Conservation (phyloP, 208 protist genomes). For the Wallacemonas sp. region DNA sequence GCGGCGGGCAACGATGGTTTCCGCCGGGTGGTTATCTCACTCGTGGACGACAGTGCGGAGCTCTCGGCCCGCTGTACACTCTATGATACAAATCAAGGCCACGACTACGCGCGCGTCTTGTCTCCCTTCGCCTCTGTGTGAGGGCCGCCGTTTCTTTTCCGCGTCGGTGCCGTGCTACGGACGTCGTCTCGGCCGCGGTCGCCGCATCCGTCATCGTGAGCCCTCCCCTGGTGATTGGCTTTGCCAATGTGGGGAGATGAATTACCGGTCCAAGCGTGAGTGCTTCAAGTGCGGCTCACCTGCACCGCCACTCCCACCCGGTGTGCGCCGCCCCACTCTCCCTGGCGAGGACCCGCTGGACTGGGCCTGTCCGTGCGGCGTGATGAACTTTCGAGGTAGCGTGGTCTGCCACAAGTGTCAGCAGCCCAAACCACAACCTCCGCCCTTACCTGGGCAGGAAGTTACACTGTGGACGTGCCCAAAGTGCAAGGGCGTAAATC, state of each 20-base stretch:
- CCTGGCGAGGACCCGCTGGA: conserved; percentile 89
- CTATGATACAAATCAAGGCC: too few species aligned
- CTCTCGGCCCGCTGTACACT: too few species aligned
- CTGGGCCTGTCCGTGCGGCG: conserved; percentile 90
- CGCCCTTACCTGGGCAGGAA: conserved; percentile 74
- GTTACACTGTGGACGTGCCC: conserved; percentile 85
- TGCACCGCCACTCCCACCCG: conserved; percentile 84
- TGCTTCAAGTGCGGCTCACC: conserved; percentile 91
- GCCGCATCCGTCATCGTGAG: conserved; percentile 57
- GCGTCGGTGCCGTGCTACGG: conserved; percentile 20
- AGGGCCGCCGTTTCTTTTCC: neutral
- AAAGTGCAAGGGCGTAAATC: conserved; percentile 81
- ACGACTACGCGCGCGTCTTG: too few species aligned
- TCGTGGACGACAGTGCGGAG: too few species aligned
- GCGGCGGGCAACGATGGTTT: too few species aligned
- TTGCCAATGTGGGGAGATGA: conserved; percentile 87
- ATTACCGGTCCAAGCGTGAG: conserved; percentile 86
- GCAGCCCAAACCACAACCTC: conserved; percentile 83
- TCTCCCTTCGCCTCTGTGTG: neutral
- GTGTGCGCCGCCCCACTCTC: conserved; percentile 74
- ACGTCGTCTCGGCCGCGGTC: conserved; percentile 50
- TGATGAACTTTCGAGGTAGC: conserved; percentile 90
- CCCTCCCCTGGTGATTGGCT: conserved; percentile 81
- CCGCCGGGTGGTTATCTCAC: too few species aligned
- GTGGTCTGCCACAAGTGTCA: conserved; percentile 85